A percentile compares a stretch with the other conserved stretches of the same genome.
Conservation (phyloP, 441 rosid genomes). For the Populus hybrid region DNA sequence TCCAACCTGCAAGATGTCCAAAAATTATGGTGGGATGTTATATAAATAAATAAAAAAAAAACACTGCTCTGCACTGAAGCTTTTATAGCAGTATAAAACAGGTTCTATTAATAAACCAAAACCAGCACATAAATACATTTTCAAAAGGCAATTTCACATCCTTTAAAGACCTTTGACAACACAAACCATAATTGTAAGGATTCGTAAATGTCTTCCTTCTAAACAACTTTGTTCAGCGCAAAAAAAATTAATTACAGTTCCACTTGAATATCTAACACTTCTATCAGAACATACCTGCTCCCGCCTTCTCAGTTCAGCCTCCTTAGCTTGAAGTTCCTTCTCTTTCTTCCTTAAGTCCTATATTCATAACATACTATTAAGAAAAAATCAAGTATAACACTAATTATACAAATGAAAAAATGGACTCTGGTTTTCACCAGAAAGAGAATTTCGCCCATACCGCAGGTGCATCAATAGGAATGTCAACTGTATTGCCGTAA, state of each 20-base stretch:
- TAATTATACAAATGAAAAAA: background rate
- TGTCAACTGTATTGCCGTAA: slow-evolving; percentile 68
- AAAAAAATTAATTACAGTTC: background rate
- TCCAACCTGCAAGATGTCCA: background rate
- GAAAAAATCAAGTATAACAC: slow-evolving; percentile 11
- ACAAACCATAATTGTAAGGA: background rate
- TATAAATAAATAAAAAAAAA: no score
- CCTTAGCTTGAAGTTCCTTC: slow-evolving; percentile 88
- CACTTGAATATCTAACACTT: no score
- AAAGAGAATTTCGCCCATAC: slow-evolving; percentile 37
- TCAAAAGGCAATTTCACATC: background rate
- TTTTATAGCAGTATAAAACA: background rate
- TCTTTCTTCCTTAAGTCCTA: slow-evolving; percentile 84
- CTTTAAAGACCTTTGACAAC: background rate
- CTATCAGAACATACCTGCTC: slow-evolving; percentile 52
- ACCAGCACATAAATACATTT: no score
- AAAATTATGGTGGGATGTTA: background rate
- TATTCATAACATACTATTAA: slow-evolving; percentile 21
- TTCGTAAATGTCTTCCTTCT: background rate
- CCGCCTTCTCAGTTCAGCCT: slow-evolving; percentile 68
- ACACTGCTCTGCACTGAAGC: background rate
- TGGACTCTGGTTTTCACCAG: slow-evolving; percentile 24
- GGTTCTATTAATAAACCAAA: background rate
- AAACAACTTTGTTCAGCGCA: background rate
- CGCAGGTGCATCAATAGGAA: slow-evolving; percentile 67